phyloP scores from a whole-genome alignment of 2,329 filamentous ascomycete genomes.

The Cladosporium colombiae region DNA sequence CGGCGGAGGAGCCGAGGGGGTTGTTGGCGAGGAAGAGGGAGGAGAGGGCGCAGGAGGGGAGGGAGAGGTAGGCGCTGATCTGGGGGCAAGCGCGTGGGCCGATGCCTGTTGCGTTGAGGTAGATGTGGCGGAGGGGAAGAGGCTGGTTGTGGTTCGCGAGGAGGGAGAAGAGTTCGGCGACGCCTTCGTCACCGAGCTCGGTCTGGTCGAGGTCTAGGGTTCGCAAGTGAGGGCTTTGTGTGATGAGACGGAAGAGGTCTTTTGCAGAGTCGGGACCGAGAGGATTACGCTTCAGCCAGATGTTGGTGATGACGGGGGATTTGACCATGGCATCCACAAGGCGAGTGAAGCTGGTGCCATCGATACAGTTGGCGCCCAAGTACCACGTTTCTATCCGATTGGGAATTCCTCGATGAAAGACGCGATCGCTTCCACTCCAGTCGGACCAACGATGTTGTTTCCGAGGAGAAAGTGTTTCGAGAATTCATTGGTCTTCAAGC shows the following conservation, averaged over 20 bases:
- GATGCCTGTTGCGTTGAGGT: conserved; percentile 39
- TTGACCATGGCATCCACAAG: conserved; percentile 50
- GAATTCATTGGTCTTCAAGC: conserved; percentile 50
- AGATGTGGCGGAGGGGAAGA: conserved; percentile 35
- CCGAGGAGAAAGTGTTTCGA: conserved; percentile 56
- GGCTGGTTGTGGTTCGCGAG: conserved; percentile 21
- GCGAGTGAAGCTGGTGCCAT: conserved; percentile 43
- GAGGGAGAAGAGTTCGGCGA: conserved; percentile 47
- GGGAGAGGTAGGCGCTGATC: conserved; percentile 33
- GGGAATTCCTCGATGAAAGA: conserved; percentile 48
- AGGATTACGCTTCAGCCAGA: conserved; percentile 59
- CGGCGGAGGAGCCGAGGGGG: conserved; percentile 33
- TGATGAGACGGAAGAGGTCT: conserved; percentile 50
- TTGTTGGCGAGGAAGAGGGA: conserved; percentile 39
- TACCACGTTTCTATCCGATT: conserved; percentile 58
- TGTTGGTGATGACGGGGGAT: conserved; percentile 49
- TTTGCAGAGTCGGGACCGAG: conserved; percentile 44
- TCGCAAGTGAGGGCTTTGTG: conserved; percentile 45
- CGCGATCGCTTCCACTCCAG: conserved; percentile 50
- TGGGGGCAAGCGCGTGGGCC: conserved; percentile 29
- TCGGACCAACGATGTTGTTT: conserved; percentile 57
- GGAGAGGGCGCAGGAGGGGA: conserved; percentile 32
- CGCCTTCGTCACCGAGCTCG: conserved; percentile 51
- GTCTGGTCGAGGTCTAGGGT: conserved; percentile 58
- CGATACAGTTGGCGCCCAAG: conserved; percentile 57